phyloP scores from a whole-genome alignment of 164 flowering plant species.

The Protea cynaroides region DNA sequence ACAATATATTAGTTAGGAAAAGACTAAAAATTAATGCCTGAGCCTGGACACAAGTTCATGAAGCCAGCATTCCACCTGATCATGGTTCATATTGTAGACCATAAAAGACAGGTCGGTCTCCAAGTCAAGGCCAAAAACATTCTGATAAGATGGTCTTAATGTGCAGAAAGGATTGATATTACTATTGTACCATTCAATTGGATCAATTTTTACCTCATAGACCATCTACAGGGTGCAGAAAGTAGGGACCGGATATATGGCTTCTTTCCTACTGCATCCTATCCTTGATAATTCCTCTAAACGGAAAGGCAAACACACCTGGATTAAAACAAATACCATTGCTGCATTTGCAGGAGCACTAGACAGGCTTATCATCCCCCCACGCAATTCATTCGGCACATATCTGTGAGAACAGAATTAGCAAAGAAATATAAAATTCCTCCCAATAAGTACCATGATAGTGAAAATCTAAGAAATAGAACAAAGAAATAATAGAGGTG shows the following conservation, averaged over 20 bases:
- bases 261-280: background rate
- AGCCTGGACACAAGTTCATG: background rate
- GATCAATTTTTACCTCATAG: background rate
- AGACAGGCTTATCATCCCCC: constrained; percentile 88
- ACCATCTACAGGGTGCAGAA: no score
- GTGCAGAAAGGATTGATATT: no score
- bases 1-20: background rate
- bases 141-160: background rate
- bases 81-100: background rate
- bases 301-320: constrained; percentile 26
- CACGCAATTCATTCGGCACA: constrained; percentile 89
- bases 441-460: background rate
- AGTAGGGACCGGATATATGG: no score
- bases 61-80: background rate
- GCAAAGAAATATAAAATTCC: background rate
- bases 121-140: background rate
- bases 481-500: constrained; percentile 1
- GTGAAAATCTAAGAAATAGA: background rate
- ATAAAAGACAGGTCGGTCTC: background rate
- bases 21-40: background rate
- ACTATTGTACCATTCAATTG: no score
- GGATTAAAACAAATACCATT: constrained; percentile 44
- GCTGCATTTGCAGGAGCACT: constrained; percentile 74
- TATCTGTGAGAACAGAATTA: constrained; percentile 37
- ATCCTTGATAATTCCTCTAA: background rate